Percentiles rank a stretch among this genome's conserved stretches.
Conservation (phyloP, 192 early-diverging fungal species). For the Gaertneriomyces semiglobifer region DNA sequence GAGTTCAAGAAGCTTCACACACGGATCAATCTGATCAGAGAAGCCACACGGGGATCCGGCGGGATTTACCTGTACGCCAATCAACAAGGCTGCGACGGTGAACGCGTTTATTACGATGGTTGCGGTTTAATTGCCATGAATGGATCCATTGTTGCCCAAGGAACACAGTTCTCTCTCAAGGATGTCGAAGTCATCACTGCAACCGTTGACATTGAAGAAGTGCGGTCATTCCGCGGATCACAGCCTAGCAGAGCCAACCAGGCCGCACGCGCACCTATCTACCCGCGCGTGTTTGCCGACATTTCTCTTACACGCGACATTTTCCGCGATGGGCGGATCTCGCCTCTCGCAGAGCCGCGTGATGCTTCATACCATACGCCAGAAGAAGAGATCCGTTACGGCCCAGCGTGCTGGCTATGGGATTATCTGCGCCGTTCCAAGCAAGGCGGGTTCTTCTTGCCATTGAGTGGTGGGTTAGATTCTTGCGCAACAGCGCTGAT, state of each 20-base stretch:
- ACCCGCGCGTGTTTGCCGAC: slow-evolving; percentile 63
- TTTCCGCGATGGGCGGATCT: slow-evolving; percentile 27
- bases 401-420: slow-evolving; percentile 99
- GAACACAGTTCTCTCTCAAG: slow-evolving; percentile 84
- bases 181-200: slow-evolving; percentile 95
- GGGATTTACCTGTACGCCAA: slow-evolving; percentile 96
- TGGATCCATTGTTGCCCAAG: slow-evolving; percentile 82
- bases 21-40: slow-evolving; percentile 82
- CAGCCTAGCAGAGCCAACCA: slow-evolving; percentile 76
- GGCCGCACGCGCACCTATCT: slow-evolving; percentile 61
- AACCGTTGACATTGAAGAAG: slow-evolving; percentile 85
- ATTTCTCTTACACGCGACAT: slow-evolving; percentile 27
- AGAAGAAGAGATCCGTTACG: slow-evolving; percentile 85
- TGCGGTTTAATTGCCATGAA: slow-evolving; percentile 87
- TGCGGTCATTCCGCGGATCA: slow-evolving; percentile 74
- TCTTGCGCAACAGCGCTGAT: slow-evolving; percentile 83
- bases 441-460: slow-evolving; percentile 84
- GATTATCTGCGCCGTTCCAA: slow-evolving; percentile 94
- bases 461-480: slow-evolving; percentile 96
- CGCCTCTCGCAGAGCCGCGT: slow-evolving; percentile 49
- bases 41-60: slow-evolving; percentile 83
- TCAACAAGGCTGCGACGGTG: slow-evolving; percentile 96
- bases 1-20: slow-evolving; percentile 88
- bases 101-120: slow-evolving; percentile 97
- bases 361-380: slow-evolving; percentile 63